These are phyloP conservation scores for Gomphus bonarii DNA, from an alignment of 1,284 basidiomycete genomes.

Conservation along the genomic window DNA sequence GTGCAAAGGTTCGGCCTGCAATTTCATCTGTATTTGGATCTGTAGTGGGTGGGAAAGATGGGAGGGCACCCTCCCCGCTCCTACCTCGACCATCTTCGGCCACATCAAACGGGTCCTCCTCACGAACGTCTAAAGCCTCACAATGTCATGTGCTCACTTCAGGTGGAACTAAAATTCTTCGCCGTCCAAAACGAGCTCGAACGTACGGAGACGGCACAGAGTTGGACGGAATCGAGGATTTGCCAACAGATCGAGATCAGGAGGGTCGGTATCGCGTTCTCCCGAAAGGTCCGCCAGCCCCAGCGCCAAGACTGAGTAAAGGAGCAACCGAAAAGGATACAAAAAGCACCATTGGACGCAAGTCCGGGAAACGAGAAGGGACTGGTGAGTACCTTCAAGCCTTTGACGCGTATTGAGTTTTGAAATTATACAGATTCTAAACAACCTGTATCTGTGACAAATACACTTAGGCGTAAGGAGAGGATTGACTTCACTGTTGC, in stretches of 20 bases:
- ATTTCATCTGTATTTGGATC: constrained; percentile 60
- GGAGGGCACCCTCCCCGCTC: constrained; percentile 46
- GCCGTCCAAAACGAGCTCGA: constrained; percentile 60
- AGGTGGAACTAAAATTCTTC: constrained; percentile 55
- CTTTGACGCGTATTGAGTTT: background rate
- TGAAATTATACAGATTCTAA: background rate
- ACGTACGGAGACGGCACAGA: constrained; percentile 90
- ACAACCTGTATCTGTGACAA: constrained; percentile 14
- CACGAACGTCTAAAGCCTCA: constrained; percentile 21
- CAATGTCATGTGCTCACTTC: constrained; percentile 26
- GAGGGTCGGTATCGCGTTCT: constrained; percentile 62
- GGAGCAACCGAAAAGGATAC: constrained; percentile 28
- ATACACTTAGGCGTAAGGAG: constrained; percentile 22
- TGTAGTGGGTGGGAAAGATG: constrained; percentile 16
- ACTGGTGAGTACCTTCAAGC: constrained; percentile 1
- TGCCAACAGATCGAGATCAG: constrained; percentile 76
- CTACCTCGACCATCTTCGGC: constrained; percentile 35
- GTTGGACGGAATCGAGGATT: constrained; percentile 84
- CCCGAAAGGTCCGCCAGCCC: constrained; percentile 46
- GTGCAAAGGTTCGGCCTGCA: constrained; percentile 61
- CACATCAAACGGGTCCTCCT: constrained; percentile 27
- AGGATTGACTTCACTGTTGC: constrained; percentile 29
- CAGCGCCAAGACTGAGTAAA: constrained; percentile 15
- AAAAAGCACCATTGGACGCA: constrained; percentile 10
- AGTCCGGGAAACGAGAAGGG: background rate